Percentiles rank a stretch among this genome's conserved stretches.
Conservation (phyloP, 148 eudicot genomes). For the Amaranthus palmeri region DNA sequence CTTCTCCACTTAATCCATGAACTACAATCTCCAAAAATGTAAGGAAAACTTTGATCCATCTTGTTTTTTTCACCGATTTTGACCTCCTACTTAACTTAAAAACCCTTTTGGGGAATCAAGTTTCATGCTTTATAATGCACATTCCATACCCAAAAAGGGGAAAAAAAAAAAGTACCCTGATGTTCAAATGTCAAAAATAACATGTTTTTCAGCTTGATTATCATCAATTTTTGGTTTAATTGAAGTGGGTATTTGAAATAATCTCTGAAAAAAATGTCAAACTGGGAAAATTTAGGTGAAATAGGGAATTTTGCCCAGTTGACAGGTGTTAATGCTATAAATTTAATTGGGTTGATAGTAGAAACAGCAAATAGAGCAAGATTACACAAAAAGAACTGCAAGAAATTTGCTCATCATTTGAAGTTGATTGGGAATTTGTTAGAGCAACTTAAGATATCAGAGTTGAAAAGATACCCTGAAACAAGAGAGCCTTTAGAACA, state of each 20-base stretch:
- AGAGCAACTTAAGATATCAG: constrained; percentile 37
- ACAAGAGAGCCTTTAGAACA: constrained; percentile 40
- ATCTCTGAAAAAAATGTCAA: constrained; percentile 3
- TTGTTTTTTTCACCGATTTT: background rate
- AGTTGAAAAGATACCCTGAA: constrained; percentile 36
- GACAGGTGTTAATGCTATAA: constrained; percentile 29
- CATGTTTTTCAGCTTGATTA: background rate
- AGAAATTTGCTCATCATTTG: constrained; percentile 35
- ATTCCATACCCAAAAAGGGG: background rate
- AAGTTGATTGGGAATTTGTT: constrained; percentile 41
- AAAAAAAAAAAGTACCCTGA: background rate
- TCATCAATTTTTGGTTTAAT: background rate
- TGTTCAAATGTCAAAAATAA: background rate
- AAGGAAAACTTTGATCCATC: background rate
- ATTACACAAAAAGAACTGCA: constrained; percentile 39
- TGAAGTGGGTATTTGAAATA: background rate
- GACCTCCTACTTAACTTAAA: background rate
- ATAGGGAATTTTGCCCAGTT: constrained; percentile 30
- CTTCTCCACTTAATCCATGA: too few species aligned
- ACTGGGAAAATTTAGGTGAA: constrained; percentile 20
- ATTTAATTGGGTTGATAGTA: constrained; percentile 33
- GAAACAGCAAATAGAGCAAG: constrained; percentile 32
- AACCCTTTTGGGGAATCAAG: background rate
- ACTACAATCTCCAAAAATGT: background rate
- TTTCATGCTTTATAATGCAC: background rate